Evolutionary conservation across 805 yeast species (phyloP).

Genomic region (Sugiyamaella boreocaroliniensis): DNA sequence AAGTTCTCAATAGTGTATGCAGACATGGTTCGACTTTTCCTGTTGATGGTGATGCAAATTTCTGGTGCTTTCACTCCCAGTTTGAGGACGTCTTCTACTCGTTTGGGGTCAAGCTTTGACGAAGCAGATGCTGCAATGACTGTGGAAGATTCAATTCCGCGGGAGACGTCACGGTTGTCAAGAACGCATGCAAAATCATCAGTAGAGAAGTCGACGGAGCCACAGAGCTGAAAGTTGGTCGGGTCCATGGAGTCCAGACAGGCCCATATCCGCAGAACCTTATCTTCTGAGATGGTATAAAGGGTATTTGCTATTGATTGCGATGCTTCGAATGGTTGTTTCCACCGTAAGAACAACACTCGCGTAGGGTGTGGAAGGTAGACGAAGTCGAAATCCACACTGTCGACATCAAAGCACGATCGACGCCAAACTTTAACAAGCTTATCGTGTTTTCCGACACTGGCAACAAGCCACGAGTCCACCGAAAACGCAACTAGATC

Average conservation of each 20-base stretch:
- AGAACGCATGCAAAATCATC: conserved; percentile 28
- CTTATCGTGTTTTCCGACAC: conserved; percentile 55
- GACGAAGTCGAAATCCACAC: conserved; percentile 58
- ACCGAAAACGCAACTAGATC: conserved; percentile 52
- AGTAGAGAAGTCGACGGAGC: conserved; percentile 43
- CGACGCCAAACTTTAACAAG: conserved; percentile 76
- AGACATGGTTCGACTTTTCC: conserved; percentile 21
- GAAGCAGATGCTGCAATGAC: conserved; percentile 5
- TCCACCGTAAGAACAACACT: conserved; percentile 57
- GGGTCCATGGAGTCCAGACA: conserved; percentile 19
- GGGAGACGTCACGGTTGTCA: conserved; percentile 35
- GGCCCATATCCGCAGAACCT: conserved; percentile 57
- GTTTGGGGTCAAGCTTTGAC: neutral
- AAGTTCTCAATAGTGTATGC: conserved; percentile 47
- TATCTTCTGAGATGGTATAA: conserved; percentile 59
- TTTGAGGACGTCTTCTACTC: conserved; percentile 11
- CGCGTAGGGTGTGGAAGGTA: conserved; percentile 59
- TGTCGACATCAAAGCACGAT: conserved; percentile 56
- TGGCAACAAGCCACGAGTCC: conserved; percentile 62
- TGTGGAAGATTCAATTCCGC: conserved; percentile 20
- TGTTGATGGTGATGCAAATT: conserved; percentile 10
- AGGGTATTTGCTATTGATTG: conserved; percentile 44
- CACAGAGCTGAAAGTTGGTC: conserved; percentile 24
- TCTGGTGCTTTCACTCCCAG: conserved; percentile 19
- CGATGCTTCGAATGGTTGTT: conserved; percentile 32